phyloP scores from a whole-genome alignment of 805 yeast species.

The Scheffersomyces ergatensis region DNA sequence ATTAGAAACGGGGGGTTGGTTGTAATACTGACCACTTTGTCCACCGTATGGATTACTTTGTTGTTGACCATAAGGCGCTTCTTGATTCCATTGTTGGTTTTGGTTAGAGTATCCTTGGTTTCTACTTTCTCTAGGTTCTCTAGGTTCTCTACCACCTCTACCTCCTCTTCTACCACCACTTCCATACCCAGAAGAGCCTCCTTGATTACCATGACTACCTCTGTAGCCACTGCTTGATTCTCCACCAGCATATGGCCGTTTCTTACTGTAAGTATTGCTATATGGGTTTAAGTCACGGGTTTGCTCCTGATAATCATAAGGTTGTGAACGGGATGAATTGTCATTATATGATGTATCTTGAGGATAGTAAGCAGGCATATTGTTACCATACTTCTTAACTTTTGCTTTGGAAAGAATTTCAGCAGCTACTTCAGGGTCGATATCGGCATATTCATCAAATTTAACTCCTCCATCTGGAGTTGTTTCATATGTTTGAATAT shows the following conservation, averaged over 20 bases:
- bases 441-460: slow-evolving; percentile 77
- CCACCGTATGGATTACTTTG: slow-evolving; percentile 7
- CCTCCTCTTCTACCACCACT: slow-evolving; percentile 8
- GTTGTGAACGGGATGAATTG: slow-evolving; percentile 4
- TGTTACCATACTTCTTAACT: slow-evolving; percentile 19
- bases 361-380: slow-evolving; percentile 12
- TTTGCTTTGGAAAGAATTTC: slow-evolving; percentile 51
- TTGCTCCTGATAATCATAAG: slow-evolving; percentile 2
- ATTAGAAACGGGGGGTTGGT: slow-evolving; percentile 4
- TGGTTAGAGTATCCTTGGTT: slow-evolving; percentile 4
- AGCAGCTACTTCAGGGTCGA: slow-evolving; percentile 66
- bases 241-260: slow-evolving; percentile 6
- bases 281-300: neutral
- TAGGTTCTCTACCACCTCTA: slow-evolving; percentile 9
- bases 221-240: slow-evolving; percentile 10
- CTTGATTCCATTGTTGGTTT: slow-evolving; percentile 1
- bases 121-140: slow-evolving; percentile 5
- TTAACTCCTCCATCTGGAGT: slow-evolving; percentile 69
- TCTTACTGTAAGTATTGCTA: slow-evolving; percentile 1
- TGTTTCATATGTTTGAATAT: slow-evolving; percentile 70
- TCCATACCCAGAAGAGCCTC: slow-evolving; percentile 7
- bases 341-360: slow-evolving; percentile 10
- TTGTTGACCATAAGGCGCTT: slow-evolving; percentile 7
- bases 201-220: slow-evolving; percentile 10
- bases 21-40: slow-evolving; percentile 1